Evolutionary conservation across 2,329 filamentous ascomycete species (phyloP), one percentile per base, ranked within the genome.

Genomic region (Trichocomaceae sp.): DNA sequence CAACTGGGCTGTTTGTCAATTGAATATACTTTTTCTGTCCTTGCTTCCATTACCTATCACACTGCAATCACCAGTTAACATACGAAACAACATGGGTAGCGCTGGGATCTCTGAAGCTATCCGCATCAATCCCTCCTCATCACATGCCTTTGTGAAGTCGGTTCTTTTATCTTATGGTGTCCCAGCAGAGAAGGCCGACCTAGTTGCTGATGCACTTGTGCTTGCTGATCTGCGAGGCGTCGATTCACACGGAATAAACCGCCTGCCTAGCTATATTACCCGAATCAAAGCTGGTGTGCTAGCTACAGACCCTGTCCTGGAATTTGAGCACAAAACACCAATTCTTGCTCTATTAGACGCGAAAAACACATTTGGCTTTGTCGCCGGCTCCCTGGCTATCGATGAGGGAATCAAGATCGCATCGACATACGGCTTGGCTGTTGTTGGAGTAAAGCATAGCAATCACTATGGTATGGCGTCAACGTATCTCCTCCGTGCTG

Each of bases 401-500:
- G 58, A 59, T 29, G 58, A 56, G 35, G 64, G 57, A 5, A 52
- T 60, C 23, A 39, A 56, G 20, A 56, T 56, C 12, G 59, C 59
- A 7, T 12, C 53, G 17, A 57, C 44, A 10, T 65, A 60, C 29
- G 64, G 64, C 20, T 51, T 66, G 31, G 63, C 60, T 8, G 58
- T 66, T 2, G 63, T 66, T 1, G 57, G 61, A 3, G 62, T 59
- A 5, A 54, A 55, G 9, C 54, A 63, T 52, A 61, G 57, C 48
- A 64, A 63, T 47, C 64, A 67, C 47, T 67, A 60, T 49, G 64
- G 64, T 7, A 66, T 67, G 64, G 62, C 56, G 17, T 64, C 63
- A 3, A 62, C 59, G 5, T 63, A 64, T 20, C 56, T 65, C 12
- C 55, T 62, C 17, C 63, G 58, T 4, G 64, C 64, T 2, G 44